phyloP scores from a whole-genome alignment of 495 filamentous ascomycete genomes.

The Penicillium coprophilum region DNA sequence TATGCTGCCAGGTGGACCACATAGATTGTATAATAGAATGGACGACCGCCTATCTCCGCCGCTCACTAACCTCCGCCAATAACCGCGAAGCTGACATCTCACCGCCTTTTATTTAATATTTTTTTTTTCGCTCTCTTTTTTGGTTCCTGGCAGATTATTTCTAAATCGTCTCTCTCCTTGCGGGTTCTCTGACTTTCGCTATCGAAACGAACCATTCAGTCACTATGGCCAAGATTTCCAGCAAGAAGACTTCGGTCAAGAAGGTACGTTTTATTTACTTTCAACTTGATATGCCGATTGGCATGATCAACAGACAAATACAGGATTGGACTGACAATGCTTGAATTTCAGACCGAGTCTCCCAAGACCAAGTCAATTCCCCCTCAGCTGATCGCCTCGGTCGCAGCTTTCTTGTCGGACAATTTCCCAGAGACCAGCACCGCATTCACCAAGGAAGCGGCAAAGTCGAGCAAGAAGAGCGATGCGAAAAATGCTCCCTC shows the following conservation, averaged over 20 bases:
- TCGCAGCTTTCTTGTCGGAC: slow-evolving; percentile 64
- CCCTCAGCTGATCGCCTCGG: slow-evolving; percentile 60
- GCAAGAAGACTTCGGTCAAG: slow-evolving; percentile 36
- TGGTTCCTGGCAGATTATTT: slow-evolving; percentile 27
- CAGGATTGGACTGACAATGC: slow-evolving; percentile 12
- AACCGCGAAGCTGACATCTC: background rate
- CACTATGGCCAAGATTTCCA: slow-evolving; percentile 38
- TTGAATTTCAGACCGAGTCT: slow-evolving; percentile 18
- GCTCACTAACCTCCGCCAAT: slow-evolving; percentile 21
- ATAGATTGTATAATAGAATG: too few relatives aligned
- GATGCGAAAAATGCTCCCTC: slow-evolving; percentile 44
- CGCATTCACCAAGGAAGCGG: slow-evolving; percentile 57
- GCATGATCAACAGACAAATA: background rate
- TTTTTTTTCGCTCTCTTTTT: slow-evolving; percentile 37
- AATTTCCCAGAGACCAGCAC: slow-evolving; percentile 59
- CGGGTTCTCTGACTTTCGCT: slow-evolving; percentile 5
- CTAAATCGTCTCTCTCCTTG: slow-evolving; percentile 11
- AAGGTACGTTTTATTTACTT: slow-evolving; percentile 33
- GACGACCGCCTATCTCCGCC: background rate
- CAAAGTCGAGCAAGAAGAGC: slow-evolving; percentile 28
- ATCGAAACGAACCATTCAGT: background rate
- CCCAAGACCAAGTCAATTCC: slow-evolving; percentile 35
- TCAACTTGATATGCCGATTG: slow-evolving; percentile 2
- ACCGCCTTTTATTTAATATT: slow-evolving; percentile 33
- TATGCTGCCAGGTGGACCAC: too few relatives aligned